These are phyloP conservation scores for Penicillium psychrosexuale DNA, from an alignment of 2,329 filamentous ascomycete species.

Conservation along the genomic window DNA sequence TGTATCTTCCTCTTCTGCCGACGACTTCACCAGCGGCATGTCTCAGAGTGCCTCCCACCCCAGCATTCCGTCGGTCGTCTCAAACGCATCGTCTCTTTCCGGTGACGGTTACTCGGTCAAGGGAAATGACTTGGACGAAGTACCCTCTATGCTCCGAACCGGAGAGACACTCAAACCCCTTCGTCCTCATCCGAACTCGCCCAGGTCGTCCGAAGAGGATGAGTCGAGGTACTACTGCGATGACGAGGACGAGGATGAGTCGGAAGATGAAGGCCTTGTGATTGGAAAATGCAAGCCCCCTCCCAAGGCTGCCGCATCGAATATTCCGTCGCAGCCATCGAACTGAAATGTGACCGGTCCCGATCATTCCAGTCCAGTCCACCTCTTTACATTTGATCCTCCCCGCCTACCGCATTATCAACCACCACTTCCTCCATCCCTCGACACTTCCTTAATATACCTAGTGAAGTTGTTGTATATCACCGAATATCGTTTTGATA, in stretches of 20 bases:
- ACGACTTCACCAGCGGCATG: conserved; percentile 46
- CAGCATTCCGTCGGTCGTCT: conserved; percentile 47
- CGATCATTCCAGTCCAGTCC: not conserved
- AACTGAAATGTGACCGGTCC: conserved; percentile 7
- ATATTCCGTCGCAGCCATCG: conserved; percentile 9
- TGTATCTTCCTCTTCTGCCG: conserved; percentile 47
- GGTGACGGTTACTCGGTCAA: conserved; percentile 33
- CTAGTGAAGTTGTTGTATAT: conserved; percentile 20
- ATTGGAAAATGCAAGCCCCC: conserved; percentile 37
- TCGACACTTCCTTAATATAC: conserved; percentile 13
- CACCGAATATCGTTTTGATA: conserved; percentile 5
- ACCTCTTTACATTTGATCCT: not conserved
- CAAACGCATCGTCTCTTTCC: conserved; percentile 47
- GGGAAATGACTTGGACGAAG: conserved; percentile 29
- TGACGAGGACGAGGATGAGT: conserved; percentile 43
- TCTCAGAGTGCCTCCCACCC: conserved; percentile 49
- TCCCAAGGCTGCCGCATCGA: conserved; percentile 19
- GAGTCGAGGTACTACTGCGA: conserved; percentile 42
- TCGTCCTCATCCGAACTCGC: conserved; percentile 16
- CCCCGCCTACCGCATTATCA: not conserved
- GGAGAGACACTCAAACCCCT: conserved; percentile 42
- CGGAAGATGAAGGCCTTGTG: conserved; percentile 43
- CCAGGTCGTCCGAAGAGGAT: conserved; percentile 34
- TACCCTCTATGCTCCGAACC: conserved; percentile 42
- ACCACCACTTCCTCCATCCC: not conserved